Evolutionary conservation across 208 protist species (phyloP), one percentile per base, ranked within the genome.

Genomic region (Vickermania ingenoplastis): DNA sequence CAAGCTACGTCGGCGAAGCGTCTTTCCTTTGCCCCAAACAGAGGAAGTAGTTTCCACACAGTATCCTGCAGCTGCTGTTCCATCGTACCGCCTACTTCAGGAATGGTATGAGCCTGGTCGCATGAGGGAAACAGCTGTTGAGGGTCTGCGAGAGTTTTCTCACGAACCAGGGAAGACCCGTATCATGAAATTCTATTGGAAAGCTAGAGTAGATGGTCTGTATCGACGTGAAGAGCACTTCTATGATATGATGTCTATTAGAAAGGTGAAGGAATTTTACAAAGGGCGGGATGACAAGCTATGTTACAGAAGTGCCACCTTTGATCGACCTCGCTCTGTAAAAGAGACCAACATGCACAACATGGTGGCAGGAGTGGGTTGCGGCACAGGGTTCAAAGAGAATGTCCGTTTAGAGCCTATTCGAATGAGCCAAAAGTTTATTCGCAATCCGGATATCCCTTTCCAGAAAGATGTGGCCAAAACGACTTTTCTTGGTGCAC

Each of bases 231-330:
- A 75, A 13, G 83, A 95, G 64, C 51, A 89, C 26, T 88, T 95
- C 28, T 86, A 81, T 65, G 80, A 92, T 48, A 60, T 45, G 13
- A 57, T 41, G 22, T 67, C 67, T 0, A 31, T 92, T 53, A 74
- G 79, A 29, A 92, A 93, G 73, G 73, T 92, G 24, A 89, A 86
- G 65, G 83, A 95, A 69, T 81, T 81, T 53, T 95, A 92, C 80
- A 78, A 78, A 29, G 77, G 74, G 3, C 83, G 87, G 25, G 59
- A 74, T 13, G 89, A 95, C 58, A 70, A 67, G 26, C 53, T 95
- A 55, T 78, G 63, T 66, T 93, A 93, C 73, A 77, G 89, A 41
- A 86, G 81, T 65, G 81, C 82, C 41, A 84, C 69, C 50, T 92
- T 89, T 77, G 65, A 65, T 27, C 67, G 61, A 7, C 67, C 73